Evolutionary conservation across 148 eudicot species (phyloP), one percentile per base, ranked within the genome.

Genomic region (Chenopodium berlandieri): DNA sequence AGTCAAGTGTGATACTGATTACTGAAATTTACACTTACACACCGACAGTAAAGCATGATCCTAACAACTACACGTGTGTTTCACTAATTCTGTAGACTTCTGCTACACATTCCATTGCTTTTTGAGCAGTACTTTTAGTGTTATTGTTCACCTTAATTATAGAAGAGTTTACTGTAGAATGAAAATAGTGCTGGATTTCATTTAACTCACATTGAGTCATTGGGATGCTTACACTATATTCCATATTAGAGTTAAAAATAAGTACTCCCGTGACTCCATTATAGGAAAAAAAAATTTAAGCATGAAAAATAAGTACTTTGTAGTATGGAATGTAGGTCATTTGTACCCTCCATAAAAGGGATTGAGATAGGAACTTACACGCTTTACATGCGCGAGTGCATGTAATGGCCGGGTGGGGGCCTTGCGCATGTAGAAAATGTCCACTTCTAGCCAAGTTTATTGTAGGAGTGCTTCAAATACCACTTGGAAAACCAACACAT

Each of bases 181-280:
- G 44, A 5, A 40, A 40, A 40, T 5, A 52, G 58, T n/a, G 8
- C 37, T 68, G 19, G 20, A 16, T 9, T 76, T 40, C 19, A 27
- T 13, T 83, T 34, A 85, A 25, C 48, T 40, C 20, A 4, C 80
- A n/a, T 40, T 63, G 4, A 90, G 93, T 7, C 78, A n/a, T 40
- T 63, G 4, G 91, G 93, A 27, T 93, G 83, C 96, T 97, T 71
- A 84, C 88, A 82, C 90, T 89, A 34, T 34, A 34, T 34, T 34
- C 40, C 40, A 34, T 34, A 34, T 34, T 34, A 34, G 40, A 34
- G 40, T 34, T 34, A 40, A 40, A 40, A 40, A 40, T 40, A 40
- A 40, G 83, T 10, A 50, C 54, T 50, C 54, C 54, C 54, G 82
- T 9, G 96, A 91, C 68, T 84, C 82, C n/a, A 84, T 78, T 37